phyloP scores from a whole-genome alignment of 2,329 filamentous ascomycete genomes.

The Tolypocladium amazonense region DNA sequence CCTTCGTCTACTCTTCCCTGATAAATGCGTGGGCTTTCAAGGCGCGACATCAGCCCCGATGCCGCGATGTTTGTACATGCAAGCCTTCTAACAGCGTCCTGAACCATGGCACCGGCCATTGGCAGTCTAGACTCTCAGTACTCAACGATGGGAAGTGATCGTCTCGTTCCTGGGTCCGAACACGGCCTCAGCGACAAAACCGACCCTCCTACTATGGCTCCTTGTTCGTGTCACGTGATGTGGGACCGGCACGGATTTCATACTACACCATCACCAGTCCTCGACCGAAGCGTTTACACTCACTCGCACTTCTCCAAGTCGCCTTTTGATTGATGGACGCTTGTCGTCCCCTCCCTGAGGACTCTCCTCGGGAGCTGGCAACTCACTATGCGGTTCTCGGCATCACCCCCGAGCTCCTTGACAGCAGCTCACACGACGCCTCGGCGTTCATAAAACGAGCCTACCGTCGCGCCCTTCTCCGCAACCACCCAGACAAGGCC shows the following conservation, averaged over 20 bases:
- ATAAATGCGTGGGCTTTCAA: neutral
- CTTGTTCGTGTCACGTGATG: neutral
- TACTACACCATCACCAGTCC: neutral
- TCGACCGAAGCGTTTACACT: neutral
- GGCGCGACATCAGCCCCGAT: neutral
- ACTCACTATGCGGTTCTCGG: constrained; percentile 53
- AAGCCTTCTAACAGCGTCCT: neutral
- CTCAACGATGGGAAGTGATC: neutral
- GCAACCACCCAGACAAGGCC: constrained; percentile 54
- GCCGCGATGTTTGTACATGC: neutral
- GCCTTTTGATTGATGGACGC: neutral
- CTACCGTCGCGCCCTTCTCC: constrained; percentile 54
- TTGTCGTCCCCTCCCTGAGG: constrained; percentile 2
- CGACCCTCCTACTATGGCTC: neutral
- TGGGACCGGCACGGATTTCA: neutral
- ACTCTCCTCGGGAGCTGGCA: constrained; percentile 10
- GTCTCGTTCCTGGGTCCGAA: neutral
- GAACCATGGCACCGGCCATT: no score
- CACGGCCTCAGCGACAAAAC: neutral
- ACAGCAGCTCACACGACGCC: constrained; percentile 28
- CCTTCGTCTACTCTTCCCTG: neutral
- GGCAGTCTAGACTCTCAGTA: neutral
- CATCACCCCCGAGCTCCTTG: constrained; percentile 37
- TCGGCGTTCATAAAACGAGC: constrained; percentile 46
- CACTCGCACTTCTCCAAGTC: neutral